Percentiles rank a stretch among this genome's conserved stretches.
phyloP scores from a whole-genome alignment of 495 filamentous ascomycete genomes.

The Aspergillus sclerotioniger region DNA sequence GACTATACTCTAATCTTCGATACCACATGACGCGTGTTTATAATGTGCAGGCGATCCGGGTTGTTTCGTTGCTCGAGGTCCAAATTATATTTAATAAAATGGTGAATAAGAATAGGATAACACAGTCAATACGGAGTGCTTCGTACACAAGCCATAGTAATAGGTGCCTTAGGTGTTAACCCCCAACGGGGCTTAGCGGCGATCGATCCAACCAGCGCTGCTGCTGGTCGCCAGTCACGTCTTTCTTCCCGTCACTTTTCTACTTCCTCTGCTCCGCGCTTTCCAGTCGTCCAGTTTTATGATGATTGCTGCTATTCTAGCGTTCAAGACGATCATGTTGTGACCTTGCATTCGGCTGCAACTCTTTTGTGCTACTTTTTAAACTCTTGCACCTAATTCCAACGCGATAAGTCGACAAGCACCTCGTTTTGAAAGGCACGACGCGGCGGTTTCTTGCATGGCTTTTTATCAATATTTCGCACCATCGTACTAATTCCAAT shows the following conservation, averaged over 20 bases:
- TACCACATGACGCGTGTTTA: neutral
- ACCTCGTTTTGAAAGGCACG: neutral
- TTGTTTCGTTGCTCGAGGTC: neutral
- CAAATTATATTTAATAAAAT: neutral
- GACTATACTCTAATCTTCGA: neutral
- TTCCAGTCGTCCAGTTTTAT: neutral
- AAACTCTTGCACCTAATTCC: neutral
- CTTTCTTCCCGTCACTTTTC: slow-evolving; percentile 8
- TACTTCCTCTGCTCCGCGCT: neutral
- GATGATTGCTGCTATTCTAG: neutral
- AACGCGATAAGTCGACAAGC: neutral
- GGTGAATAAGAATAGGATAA: neutral
- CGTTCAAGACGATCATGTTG: neutral
- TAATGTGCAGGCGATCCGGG: too few relatives aligned
- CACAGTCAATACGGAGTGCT: too few relatives aligned
- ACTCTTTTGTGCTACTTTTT: neutral
- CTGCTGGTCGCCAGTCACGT: neutral
- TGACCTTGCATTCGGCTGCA: neutral
- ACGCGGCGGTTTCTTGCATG: neutral
- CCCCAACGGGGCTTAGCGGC: slow-evolving; percentile 9
- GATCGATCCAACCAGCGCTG: neutral
- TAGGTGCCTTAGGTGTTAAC: neutral
- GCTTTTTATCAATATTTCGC: neutral
- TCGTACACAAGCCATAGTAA: too few relatives aligned
- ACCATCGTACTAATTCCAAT: neutral